A percentile compares a stretch with the other conserved stretches of the same genome.
Conservation (phyloP, 106 monocot species). For the Vanilla planifolia region DNA sequence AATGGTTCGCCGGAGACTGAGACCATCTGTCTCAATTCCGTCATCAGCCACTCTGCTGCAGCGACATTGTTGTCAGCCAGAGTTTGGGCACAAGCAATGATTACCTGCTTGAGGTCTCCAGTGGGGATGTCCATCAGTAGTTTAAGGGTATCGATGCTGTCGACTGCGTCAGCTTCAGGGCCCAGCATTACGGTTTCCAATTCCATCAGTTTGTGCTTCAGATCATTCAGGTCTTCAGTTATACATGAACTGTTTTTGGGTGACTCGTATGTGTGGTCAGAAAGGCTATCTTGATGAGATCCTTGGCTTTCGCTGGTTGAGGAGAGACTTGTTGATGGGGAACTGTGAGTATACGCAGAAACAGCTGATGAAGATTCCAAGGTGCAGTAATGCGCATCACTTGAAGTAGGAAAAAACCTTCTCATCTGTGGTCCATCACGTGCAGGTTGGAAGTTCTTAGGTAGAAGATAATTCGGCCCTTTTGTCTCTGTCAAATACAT, state of each 20-base stretch:
- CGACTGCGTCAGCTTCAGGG: conserved; percentile 33
- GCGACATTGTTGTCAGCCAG: conserved; percentile 46
- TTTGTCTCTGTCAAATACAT: conserved; percentile 24
- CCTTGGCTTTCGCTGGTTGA: conserved; percentile 41
- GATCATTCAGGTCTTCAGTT: conserved; percentile 69
- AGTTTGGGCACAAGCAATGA: conserved; percentile 68
- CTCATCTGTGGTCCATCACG: conserved; percentile 17
- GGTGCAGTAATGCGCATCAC: conserved; percentile 36
- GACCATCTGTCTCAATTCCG: conserved; percentile 62
- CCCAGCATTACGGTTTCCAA: conserved; percentile 71
- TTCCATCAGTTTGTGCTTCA: conserved; percentile 58
- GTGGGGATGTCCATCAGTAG: conserved; percentile 38
- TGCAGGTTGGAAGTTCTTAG: conserved; percentile 25
- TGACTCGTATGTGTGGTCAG: conserved; percentile 48
- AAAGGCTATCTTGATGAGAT: too few species aligned
- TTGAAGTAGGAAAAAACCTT: conserved; percentile 7
- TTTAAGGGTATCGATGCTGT: conserved; percentile 38
- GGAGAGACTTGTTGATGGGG: conserved; percentile 39
- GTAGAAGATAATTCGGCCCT: conserved; percentile 9
- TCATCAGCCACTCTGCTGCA: conserved; percentile 31
- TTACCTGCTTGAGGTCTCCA: conserved; percentile 61
- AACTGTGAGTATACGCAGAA: conserved; percentile 24
- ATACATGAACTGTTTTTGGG: conserved; percentile 62
- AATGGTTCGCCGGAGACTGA: conserved; percentile 84
- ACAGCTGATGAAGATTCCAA: conserved; percentile 36